Evolutionary conservation across 116 monocot species (phyloP), one percentile per base, ranked within the genome.

Genomic region (Cymodocea nodosa): DNA sequence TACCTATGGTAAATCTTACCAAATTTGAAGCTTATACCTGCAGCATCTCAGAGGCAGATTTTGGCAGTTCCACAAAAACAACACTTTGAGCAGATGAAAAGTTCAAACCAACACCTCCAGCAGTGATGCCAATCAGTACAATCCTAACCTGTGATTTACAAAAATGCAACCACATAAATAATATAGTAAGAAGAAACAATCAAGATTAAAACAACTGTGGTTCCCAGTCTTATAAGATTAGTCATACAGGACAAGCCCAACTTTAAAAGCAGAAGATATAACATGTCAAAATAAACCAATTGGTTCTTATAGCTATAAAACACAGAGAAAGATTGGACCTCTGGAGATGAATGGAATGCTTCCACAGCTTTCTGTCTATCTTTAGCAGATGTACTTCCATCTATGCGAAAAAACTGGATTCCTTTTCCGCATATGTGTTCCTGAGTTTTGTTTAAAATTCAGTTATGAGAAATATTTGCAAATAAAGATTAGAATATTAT

Each of bases 81-180:
- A 92, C 89, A 98, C 85, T 89, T 71, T 79, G 85, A 63, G 98
- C 98, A 30, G 89, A 69, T 22, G 98, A 98, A 37, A 98, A 89
- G 55, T 98, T 78, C 17, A 98, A 71, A 17, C 98, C 98, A 80
- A 80, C 77, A 69, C 92, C 89, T 6, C 98, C 98, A 81, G 86
- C 98, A 75, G 92, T 91, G 64, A 92, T 98, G 62, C 98, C 92
- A 84, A 98, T 89, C 67, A 98, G 74, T 75, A 86, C 98, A 79
- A 92, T 79, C 65, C 77, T 89, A 52, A 92, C 86, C 98, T 98
- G 71, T 65, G 35, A 63, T 23, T 16, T 20, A 52, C 2, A 69
- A 19, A 10, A 52, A 66, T 34, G 51, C 23, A 35, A 34, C 30
- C 15, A 52, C 15, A 17, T 11, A 16, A 4, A 13, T 17, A 16